Conservation (phyloP, 306 rosid species). For the Acacia confusa region DNA sequence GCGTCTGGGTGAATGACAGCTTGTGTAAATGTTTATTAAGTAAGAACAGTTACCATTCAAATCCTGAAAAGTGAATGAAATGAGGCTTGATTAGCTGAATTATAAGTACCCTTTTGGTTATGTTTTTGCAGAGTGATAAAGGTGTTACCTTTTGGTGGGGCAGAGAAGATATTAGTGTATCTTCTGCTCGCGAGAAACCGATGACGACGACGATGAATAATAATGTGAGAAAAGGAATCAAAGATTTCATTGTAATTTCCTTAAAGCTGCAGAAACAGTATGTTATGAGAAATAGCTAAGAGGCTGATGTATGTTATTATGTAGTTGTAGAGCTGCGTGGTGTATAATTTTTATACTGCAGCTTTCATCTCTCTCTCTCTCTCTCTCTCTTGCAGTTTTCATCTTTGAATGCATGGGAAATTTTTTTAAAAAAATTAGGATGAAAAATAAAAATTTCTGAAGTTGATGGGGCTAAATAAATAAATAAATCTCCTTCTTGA, state of each 20-base stretch:
- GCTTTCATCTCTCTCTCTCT: background rate
- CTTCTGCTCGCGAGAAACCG: conserved; percentile 32
- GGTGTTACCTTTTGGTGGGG: conserved; percentile 34
- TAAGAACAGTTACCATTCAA: conserved; percentile 47
- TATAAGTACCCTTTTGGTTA: background rate
- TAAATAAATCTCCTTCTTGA: too few species aligned
- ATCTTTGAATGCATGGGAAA: background rate
- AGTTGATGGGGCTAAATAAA: too few species aligned
- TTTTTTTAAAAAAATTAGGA: too few species aligned
- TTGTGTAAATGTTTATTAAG: conserved; percentile 55
- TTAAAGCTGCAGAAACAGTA: background rate
- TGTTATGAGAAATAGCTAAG: background rate
- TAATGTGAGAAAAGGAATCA: conserved; percentile 27
- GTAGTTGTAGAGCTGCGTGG: background rate
- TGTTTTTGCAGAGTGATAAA: background rate
- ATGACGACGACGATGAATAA: conserved; percentile 23
- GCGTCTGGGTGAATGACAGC: conserved; percentile 66
- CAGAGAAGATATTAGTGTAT: conserved; percentile 4
- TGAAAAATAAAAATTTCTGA: too few species aligned
- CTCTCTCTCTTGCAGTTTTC: too few species aligned
- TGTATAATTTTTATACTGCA: background rate
- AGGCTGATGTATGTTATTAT: background rate
- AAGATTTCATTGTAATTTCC: conserved; percentile 21
- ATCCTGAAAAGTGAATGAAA: background rate
- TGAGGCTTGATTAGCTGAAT: background rate